Evolutionary conservation across 2,329 filamentous ascomycete species (phyloP), one percentile per base, ranked within the genome.

Genomic region (Teratosphaeria destructans): DNA sequence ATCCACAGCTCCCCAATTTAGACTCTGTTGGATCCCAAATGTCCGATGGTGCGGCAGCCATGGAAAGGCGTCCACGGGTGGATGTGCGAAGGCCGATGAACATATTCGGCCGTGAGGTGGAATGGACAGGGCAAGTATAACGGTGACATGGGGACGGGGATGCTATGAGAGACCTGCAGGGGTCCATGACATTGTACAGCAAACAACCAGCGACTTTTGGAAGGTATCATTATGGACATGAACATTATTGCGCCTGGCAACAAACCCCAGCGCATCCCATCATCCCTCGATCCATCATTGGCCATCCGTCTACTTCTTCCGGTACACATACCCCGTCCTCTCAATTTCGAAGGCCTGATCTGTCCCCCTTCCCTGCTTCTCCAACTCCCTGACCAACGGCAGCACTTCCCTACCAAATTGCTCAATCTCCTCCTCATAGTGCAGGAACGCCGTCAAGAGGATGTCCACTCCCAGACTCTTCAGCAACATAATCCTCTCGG

Each of bases 351-450:
- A 75, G 11, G 73, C 76, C 1, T 66, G 71, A 64, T 80, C 74
- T 64, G 74, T 80, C 0, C 79, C 79, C 32, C 79, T 71, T 0
- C 78, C 79, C 62, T 78, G 68, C 27, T 67, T 74, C 68, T 81
- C 79, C 57, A 80, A 61, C 64, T 77, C 71, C 57, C 79, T 72
- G 2, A 81, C 78, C 37, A 81, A 67, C 7, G 78, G 75, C 49
- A 81, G 57, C 0, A 81, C 76, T 47, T 78, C 71, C 52, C 71
- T 69, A 0, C 79, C 79, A 66, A 81, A 81, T 53, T 70, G 65
- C 66, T 79, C 73, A 59, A 81, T 79, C 61, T 81, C 79, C 26
- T 80, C 77, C 6, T 81, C 79, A 60, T 81, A 81, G 63, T 81
- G 78, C 64, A 81, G 65, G 63, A 81, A 80, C 0, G 78, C 79